A percentile compares a stretch with the other conserved stretches of the same genome.
phyloP scores from a whole-genome alignment of 1,284 basidiomycete species.

The Fomitopsis palustris region DNA sequence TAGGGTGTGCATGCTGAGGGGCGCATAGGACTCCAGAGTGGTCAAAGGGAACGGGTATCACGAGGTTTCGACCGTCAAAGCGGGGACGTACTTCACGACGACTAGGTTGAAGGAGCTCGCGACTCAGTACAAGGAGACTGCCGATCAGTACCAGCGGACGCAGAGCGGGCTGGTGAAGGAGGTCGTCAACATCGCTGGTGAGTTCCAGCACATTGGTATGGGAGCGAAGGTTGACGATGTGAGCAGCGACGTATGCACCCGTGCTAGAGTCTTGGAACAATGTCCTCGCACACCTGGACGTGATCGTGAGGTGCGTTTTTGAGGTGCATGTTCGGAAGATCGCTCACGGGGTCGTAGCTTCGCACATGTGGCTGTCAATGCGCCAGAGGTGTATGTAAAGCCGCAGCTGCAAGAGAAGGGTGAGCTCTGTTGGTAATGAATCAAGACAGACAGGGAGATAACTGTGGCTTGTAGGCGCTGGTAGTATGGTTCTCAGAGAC shows the following conservation, averaged over 20 bases:
- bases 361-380: constrained; percentile 86
- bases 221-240: not conserved
- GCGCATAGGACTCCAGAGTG: constrained; percentile 72
- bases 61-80: constrained; percentile 86
- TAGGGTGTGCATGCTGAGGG: constrained; percentile 3
- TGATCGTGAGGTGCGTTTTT: constrained; percentile 76
- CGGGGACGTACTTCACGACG: constrained; percentile 93
- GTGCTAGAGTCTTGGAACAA: constrained; percentile 89
- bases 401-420: constrained; percentile 76
- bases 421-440: constrained; percentile 20
- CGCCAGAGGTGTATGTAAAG: constrained; percentile 86
- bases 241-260: constrained; percentile 82
- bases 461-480: constrained; percentile 50
- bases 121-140: constrained; percentile 72
- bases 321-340: not conserved
- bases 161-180: constrained; percentile 90
- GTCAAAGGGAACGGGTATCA: constrained; percentile 74
- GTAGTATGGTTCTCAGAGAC: constrained; percentile 74
- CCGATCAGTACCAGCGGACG: constrained; percentile 68
- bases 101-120: constrained; percentile 69
- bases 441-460: not conserved
- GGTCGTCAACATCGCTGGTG: constrained; percentile 89
- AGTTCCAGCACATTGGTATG: constrained; percentile 22
- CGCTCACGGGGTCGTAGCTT: constrained; percentile 50
- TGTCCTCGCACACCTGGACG: constrained; percentile 88